Base-by-base conservation (phyloP, 371 early-diverging fungal genomes). In the Lichtheimia hyalospora region DNA sequence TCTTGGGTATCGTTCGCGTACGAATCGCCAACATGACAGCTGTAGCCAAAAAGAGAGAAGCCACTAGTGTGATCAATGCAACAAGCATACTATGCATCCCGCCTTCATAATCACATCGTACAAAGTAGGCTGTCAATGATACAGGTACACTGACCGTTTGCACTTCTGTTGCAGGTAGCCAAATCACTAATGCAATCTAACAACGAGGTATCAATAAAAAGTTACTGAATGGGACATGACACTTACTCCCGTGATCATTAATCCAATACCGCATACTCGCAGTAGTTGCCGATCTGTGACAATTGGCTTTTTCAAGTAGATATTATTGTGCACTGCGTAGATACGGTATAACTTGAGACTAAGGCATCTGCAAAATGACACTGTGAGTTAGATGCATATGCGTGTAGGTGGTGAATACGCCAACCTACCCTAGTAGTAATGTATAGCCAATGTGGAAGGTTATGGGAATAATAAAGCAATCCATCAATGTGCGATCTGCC, bases 301-400 rank as follows among this genome's bases (percentile, higher is more conserved):
- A 7, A 75, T 66, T 2, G 81, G 76, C 43, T 69, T 71, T 23
- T 81, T 79, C n/a, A 82, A 77, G 52, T 81, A 84, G 8, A 84
- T 77, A 44, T 84, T 81, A 42, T 82, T 84, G 44, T 81, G 82
- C 7, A 84, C 78, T 18, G 77, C 68, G 40, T 82, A 84, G 49
- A 82, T 77, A 3, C 76, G 70, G 56, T 81, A 84, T 20, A 79
- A 79, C 61, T 82, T 84, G 46, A 80, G 74, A 39, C 81, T 74
- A 12, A 84, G 61, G 16, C 70, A 74, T 34, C 79, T 61, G 66
- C 54, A 12, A 16, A 49, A 46, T 46, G 1, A 1, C 0, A 16
- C 46, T 1, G 18, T 18, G 46, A 5, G 21, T 46, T 21, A 46
- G n/a, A 3, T 46, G 46, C 0, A 3, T 1, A 21, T 18, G 12